phyloP scores from a whole-genome alignment of 2,329 filamentous ascomycete genomes.

The Colletotrichum euphorbiae region DNA sequence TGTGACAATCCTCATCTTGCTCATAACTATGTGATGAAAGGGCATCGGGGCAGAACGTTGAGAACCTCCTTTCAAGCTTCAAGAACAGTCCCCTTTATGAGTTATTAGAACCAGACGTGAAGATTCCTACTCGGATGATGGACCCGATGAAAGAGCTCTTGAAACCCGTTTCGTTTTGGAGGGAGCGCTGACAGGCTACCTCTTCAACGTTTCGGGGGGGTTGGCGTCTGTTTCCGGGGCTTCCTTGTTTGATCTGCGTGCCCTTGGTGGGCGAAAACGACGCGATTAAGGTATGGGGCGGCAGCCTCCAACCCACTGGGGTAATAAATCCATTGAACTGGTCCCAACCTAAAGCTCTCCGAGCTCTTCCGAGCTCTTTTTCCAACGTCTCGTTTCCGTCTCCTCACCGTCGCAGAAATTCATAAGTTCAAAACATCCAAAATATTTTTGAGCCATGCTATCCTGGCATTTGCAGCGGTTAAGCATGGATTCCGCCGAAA shows the following conservation, averaged over 20 bases:
- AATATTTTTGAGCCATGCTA: neutral
- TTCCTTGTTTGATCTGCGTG: conserved; percentile 33
- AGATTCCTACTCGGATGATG: neutral
- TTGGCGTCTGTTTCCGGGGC: conserved; percentile 14
- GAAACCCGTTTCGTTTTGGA: conserved; percentile 30
- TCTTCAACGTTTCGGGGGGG: neutral
- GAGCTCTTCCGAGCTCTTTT: conserved; percentile 11
- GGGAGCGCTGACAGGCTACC: neutral
- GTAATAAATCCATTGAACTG: neutral
- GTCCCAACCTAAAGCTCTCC: neutral
- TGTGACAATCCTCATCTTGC: neutral
- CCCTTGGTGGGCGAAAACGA: neutral
- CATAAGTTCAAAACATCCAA: neutral
- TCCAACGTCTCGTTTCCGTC: neutral
- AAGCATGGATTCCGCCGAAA: neutral
- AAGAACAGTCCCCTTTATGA: neutral
- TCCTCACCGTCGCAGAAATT: neutral
- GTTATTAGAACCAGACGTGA: neutral
- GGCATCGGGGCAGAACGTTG: no score
- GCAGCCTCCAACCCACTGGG: conserved; percentile 1
- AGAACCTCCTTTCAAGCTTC: neutral
- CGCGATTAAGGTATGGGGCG: conserved; percentile 10
- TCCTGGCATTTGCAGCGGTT: neutral
- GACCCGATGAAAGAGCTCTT: neutral
- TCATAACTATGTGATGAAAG: neutral